phyloP scores from a whole-genome alignment of 78 protist genomes.

The Tieghemostelium lacteum region DNA sequence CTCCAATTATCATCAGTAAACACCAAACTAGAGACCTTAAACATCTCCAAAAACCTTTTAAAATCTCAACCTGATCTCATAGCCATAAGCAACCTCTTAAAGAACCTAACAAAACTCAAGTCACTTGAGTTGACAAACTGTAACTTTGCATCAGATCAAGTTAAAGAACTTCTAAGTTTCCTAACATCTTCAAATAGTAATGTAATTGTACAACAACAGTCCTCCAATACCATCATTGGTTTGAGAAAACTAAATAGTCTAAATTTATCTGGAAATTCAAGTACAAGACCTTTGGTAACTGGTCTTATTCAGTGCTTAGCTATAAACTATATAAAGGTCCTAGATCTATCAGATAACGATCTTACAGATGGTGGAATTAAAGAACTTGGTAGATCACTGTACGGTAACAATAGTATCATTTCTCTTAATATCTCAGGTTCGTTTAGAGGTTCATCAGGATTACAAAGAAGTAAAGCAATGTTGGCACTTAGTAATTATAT shows the following conservation, averaged over 20 bases:
- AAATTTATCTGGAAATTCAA: conserved; percentile 11
- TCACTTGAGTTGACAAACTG: not conserved
- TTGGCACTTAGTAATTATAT: conserved; percentile 36
- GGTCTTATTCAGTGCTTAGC: conserved; percentile 10
- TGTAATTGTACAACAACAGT: not conserved
- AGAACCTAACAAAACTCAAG: not conserved
- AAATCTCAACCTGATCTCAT: conserved; percentile 6
- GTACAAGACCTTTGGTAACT: conserved; percentile 7
- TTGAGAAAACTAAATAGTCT: not conserved
- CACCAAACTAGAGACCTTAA: not conserved
- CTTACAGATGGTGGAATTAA: conserved; percentile 64
- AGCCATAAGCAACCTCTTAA: not conserved
- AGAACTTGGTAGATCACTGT: conserved; percentile 39
- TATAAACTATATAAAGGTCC: conserved; percentile 9
- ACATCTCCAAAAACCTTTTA: conserved; percentile 11
- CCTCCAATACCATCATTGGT: not conserved
- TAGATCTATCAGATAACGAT: conserved; percentile 39
- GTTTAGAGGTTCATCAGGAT: conserved; percentile 40
- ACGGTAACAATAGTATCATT: conserved; percentile 16
- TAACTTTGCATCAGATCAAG: conserved; percentile 29
- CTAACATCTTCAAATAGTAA: not conserved
- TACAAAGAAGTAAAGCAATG: conserved; percentile 46
- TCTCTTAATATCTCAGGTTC: conserved; percentile 15
- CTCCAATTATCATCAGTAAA: not conserved
- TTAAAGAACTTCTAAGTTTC: conserved; percentile 28